These are phyloP conservation scores for Catunica adiposa DNA, from an alignment of 2,329 filamentous ascomycete genomes.

Conservation along the genomic window DNA sequence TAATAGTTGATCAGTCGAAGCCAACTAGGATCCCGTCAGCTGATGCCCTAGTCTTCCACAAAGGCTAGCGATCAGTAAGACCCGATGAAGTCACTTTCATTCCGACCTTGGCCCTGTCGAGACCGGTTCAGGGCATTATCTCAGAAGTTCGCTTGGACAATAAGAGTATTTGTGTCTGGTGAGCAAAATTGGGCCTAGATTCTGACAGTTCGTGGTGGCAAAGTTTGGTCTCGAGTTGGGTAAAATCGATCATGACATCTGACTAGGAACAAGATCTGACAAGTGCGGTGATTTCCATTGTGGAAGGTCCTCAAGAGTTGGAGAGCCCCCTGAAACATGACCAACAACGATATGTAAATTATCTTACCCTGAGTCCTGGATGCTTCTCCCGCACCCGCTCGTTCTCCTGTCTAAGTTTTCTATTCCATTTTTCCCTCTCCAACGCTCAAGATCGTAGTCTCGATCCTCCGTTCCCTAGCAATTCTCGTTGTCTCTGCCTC, in stretches of 20 bases:
- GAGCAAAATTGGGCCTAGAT: neutral
- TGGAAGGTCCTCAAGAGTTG: too few relatives aligned
- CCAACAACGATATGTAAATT: too few relatives aligned
- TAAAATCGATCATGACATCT: neutral
- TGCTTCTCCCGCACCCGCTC: too few relatives aligned
- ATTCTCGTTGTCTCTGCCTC: neutral
- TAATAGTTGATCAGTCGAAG: neutral
- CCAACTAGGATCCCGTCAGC: neutral
- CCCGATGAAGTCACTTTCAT: neutral
- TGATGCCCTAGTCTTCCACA: too few relatives aligned
- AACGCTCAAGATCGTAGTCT: neutral
- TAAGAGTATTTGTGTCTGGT: neutral
- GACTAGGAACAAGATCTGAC: too few relatives aligned
- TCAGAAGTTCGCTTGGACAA: neutral
- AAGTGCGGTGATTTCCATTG: too few relatives aligned
- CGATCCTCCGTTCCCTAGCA: neutral
- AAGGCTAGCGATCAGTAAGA: neutral
- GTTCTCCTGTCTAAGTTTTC: neutral
- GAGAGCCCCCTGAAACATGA: too few relatives aligned
- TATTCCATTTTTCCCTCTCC: neutral
- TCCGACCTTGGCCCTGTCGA: neutral
- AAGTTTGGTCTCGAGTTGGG: neutral
- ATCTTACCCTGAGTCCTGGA: too few relatives aligned
- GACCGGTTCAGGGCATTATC: neutral
- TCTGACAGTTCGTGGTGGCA: neutral